Base-by-base conservation (phyloP, 83 land plant species). In the Diphasiastrum complanatum region DNA sequence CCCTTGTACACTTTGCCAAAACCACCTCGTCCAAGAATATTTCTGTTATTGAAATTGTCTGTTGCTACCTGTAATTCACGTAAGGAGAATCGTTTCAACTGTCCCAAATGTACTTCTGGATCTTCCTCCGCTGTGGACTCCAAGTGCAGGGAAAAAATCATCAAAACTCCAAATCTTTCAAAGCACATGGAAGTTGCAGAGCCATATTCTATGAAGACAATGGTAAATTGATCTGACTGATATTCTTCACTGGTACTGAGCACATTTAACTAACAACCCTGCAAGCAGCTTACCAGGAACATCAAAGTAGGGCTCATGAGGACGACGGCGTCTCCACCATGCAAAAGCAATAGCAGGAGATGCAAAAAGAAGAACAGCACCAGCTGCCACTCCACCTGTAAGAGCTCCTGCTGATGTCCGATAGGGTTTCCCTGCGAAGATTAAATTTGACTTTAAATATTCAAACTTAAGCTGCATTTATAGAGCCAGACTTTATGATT, bases 281-380 rank as follows among this genome's bases (percentile, higher is more conserved):
- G 43, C 8, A 8, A 38, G 14, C 8, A 38, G 12, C 58, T 54
- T 28, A 54, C 58, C 58, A 23, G 58, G 58, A n/a, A 54, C 58
- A 54, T 54, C 58, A 28, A 54, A 54, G 33, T 54, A 54, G 33
- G 58, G 33, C 33, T 54, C 58, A 28, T 54, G 58, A 4, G 58
- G 58, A 5, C 58, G 24, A 6, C 58, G 29, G n/a, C 58, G 58
- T 28, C 33, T 54, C 58, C 58, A 54, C 58, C 58, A 54, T 28
- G 58, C 58, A 54, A 54, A 54, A 54, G 58, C 58, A 28, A 54
- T 54, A 54, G 58, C 58, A 5, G 58, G 58, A 54, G 58, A 25
- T 26, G 58, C 58, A 28, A 54, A 54, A 54, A 54, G 58, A 14
- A 54, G 25, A 25, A 33, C 58, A 4, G 58, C 58, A 6, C 58